These are phyloP conservation scores for Lyophyllum semitale DNA, from an alignment of 768 basidiomycete species.

Conservation along the genomic window DNA sequence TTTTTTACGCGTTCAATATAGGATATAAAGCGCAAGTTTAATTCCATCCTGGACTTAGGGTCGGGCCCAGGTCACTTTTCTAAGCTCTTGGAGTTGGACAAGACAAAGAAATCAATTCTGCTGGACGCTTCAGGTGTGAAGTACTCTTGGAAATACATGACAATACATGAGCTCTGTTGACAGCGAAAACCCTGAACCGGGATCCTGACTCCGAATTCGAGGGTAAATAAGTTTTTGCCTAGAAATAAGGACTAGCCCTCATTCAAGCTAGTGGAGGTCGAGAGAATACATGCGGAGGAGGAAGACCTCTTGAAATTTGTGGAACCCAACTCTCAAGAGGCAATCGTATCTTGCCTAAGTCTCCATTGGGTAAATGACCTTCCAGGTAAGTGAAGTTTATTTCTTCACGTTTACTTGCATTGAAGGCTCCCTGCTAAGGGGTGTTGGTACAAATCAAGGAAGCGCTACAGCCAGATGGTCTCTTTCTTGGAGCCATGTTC, in stretches of 20 bases:
- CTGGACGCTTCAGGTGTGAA: slow-evolving; percentile 81
- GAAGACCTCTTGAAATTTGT: slow-evolving; percentile 73
- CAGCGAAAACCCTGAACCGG: slow-evolving; percentile 72
- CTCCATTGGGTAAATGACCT: slow-evolving; percentile 99
- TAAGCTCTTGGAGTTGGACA: slow-evolving; percentile 70
- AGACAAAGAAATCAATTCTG: slow-evolving; percentile 76
- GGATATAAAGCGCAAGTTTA: slow-evolving; percentile 91
- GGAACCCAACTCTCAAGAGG: slow-evolving; percentile 79
- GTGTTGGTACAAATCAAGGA: slow-evolving; percentile 85
- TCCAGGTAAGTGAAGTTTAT: slow-evolving; percentile 58
- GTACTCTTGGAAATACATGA: not conserved
- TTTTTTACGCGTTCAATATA: slow-evolving; percentile 30
- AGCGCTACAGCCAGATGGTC: slow-evolving; percentile 84
- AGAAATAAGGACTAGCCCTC: slow-evolving; percentile 1
- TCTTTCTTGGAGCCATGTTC: slow-evolving; percentile 93
- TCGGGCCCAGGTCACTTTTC: slow-evolving; percentile 93
- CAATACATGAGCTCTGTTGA: slow-evolving; percentile 1
- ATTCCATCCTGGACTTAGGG: slow-evolving; percentile 81
- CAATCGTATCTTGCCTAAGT: slow-evolving; percentile 86
- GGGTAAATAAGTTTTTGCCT: slow-evolving; percentile 44
- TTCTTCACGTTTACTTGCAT: not conserved
- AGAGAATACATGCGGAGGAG: slow-evolving; percentile 82
- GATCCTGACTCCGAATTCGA: slow-evolving; percentile 82
- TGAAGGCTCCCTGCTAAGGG: slow-evolving; percentile 43
- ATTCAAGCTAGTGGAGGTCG: slow-evolving; percentile 62